Conservation (phyloP, 1,284 basidiomycete genomes). For the Polyporus tsugae region DNA sequence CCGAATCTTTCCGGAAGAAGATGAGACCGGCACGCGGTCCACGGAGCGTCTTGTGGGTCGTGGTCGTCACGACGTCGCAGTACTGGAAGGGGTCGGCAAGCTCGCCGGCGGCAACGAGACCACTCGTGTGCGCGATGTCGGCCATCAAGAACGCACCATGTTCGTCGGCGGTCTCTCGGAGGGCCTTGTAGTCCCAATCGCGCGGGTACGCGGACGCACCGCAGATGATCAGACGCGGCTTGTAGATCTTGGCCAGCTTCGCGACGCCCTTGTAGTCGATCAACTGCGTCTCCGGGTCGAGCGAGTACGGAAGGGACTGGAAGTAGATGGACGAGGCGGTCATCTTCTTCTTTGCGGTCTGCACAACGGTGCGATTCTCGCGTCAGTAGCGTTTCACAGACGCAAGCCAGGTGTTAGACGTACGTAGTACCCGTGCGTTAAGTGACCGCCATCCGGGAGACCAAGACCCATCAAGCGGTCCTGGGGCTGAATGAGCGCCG, state of each 20-base stretch:
- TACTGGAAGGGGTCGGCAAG: slow-evolving; percentile 94
- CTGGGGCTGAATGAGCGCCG: slow-evolving; percentile 96
- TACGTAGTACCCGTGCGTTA: slow-evolving; percentile 98
- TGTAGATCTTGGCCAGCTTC: slow-evolving; percentile 94
- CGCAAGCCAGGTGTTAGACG: slow-evolving; percentile 36
- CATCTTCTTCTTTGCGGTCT: slow-evolving; percentile 99
- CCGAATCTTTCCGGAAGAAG: slow-evolving; percentile 97
- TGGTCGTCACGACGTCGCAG: slow-evolving; percentile 98
- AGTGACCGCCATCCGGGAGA: slow-evolving; percentile 97
- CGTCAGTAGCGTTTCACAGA: not conserved
- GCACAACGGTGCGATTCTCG: slow-evolving; percentile 27
- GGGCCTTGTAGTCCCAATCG: slow-evolving; percentile 93
- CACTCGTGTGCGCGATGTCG: slow-evolving; percentile 98
- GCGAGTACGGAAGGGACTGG: slow-evolving; percentile 97
- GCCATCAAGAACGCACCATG: slow-evolving; percentile 95
- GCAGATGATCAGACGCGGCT: slow-evolving; percentile 96
- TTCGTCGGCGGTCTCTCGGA: slow-evolving; percentile 86
- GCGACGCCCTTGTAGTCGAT: slow-evolving; percentile 91
- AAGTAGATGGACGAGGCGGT: slow-evolving; percentile 99
- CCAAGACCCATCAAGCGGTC: slow-evolving; percentile 99
- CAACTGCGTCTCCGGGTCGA: slow-evolving; percentile 86
- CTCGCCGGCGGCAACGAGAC: slow-evolving; percentile 94
- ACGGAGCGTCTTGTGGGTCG: slow-evolving; percentile 99
- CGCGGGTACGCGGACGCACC: slow-evolving; percentile 99
- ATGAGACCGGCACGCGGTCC: slow-evolving; percentile 98